Conservation (phyloP, 1,284 basidiomycete species). For the Tranzscheliella williamsii region DNA sequence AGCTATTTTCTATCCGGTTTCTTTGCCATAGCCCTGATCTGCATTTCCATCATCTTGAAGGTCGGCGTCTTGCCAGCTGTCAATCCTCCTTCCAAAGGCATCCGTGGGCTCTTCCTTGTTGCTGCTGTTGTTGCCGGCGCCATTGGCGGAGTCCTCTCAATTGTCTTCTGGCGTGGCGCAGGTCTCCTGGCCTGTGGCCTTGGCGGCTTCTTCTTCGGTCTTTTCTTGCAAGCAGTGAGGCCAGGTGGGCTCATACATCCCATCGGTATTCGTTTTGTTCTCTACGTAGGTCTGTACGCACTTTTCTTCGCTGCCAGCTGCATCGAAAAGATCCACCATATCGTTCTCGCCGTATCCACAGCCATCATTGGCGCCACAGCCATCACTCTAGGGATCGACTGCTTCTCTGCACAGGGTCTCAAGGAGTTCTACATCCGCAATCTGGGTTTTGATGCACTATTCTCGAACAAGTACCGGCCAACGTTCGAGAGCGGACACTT, state of each 20-base stretch:
- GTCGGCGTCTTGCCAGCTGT: constrained; percentile 82
- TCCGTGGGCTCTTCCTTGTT: constrained; percentile 87
- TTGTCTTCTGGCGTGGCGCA: constrained; percentile 42
- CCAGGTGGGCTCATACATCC: constrained; percentile 77
- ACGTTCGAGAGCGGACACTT: constrained; percentile 64
- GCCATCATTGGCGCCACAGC: constrained; percentile 88
- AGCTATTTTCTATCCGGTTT: constrained; percentile 69
- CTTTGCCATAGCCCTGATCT: constrained; percentile 82
- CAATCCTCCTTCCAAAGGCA: constrained; percentile 74
- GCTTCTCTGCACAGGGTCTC: constrained; percentile 70
- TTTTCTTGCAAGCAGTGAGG: constrained; percentile 83
- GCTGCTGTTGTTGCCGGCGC: constrained; percentile 77
- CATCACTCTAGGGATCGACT: constrained; percentile 88
- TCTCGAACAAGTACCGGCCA: constrained; percentile 61
- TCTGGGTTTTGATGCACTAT: constrained; percentile 77
- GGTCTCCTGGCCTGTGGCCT: constrained; percentile 62
- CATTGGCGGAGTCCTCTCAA: constrained; percentile 74
- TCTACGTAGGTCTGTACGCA: constrained; percentile 72
- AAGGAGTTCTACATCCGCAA: constrained; percentile 98
- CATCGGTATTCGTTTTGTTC: constrained; percentile 80
- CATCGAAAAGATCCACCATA: constrained; percentile 43
- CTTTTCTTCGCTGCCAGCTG: constrained; percentile 26
- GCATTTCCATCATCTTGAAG: constrained; percentile 82
- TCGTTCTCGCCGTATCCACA: constrained; percentile 68
- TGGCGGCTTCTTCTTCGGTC: constrained; percentile 82